These are phyloP conservation scores for Citrus cavaleriei DNA, from an alignment of 345 rosid genomes.

Conservation along the genomic window DNA sequence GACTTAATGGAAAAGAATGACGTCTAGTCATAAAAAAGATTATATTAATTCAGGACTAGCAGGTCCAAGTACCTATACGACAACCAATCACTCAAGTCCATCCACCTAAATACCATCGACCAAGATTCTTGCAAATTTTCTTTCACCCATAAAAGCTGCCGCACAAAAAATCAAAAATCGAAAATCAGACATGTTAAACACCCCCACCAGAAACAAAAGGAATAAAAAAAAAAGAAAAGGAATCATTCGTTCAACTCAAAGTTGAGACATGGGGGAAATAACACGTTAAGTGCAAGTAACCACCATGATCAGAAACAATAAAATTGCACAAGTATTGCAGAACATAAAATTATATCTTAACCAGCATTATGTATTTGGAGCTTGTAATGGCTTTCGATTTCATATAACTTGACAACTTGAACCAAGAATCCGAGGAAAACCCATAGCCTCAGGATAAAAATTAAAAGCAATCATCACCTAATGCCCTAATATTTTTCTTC, in stretches of 20 bases:
- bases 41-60: background rate
- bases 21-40: background rate
- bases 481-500: background rate
- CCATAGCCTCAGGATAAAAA: background rate
- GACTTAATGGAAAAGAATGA: constrained; percentile 4
- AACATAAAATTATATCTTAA: background rate
- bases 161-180: background rate
- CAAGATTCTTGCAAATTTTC: constrained; percentile 91
- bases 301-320: background rate
- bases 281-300: background rate
- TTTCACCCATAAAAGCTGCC: constrained; percentile 97
- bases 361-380: background rate
- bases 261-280: background rate
- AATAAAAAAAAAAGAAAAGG: background rate
- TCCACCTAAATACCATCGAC: constrained; percentile 96
- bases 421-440: background rate
- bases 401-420: background rate
- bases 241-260: background rate
- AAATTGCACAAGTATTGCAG: background rate
- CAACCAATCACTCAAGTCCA: constrained; percentile 99
- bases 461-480: background rate
- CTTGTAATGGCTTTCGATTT: background rate
- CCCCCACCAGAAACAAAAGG: background rate
- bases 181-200: no score
- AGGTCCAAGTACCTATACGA: constrained; percentile 60